Evolutionary conservation across 345 rosid species (phyloP).

Genomic region (Boechera retrofracta): DNA sequence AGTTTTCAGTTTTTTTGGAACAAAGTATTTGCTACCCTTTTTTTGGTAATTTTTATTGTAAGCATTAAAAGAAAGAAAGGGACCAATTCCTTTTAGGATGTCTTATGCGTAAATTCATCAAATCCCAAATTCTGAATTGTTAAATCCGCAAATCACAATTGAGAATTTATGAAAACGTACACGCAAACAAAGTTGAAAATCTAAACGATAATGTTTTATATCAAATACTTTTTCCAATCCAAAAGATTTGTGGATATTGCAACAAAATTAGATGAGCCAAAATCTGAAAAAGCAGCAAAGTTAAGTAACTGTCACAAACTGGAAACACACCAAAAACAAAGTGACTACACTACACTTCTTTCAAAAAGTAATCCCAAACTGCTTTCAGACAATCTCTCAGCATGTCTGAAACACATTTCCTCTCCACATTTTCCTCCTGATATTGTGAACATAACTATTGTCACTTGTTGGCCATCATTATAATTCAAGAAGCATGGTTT

Average conservation of each 20-base stretch:
- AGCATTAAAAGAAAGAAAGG: no score
- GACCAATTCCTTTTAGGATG: not conserved
- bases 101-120: not conserved
- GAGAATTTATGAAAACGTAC: conserved; percentile 27
- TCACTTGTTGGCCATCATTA: conserved; percentile 6
- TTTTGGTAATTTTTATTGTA: no score
- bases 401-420: conserved; percentile 33
- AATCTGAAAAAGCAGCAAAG: conserved; percentile 2
- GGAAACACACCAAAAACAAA: not conserved
- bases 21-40: no score
- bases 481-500: conserved; percentile 4
- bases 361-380: conserved; percentile 32
- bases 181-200: conserved; percentile 30
- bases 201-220: not conserved
- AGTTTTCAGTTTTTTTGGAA: no score
- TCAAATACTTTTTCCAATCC: not conserved
- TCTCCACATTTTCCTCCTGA: conserved; percentile 30
- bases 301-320: conserved; percentile 1
- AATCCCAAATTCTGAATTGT: not conserved
- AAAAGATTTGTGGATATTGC: conserved; percentile 5
- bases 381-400: conserved; percentile 36
- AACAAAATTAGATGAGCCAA: not conserved
- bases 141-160: not conserved
- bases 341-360: conserved; percentile 26
- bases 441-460: not conserved